Evolutionary conservation across 1,139 yeast genomes (phyloP), one percentile per base, ranked within the genome.

Genomic region (Groenewaldozyma auringiensis): DNA sequence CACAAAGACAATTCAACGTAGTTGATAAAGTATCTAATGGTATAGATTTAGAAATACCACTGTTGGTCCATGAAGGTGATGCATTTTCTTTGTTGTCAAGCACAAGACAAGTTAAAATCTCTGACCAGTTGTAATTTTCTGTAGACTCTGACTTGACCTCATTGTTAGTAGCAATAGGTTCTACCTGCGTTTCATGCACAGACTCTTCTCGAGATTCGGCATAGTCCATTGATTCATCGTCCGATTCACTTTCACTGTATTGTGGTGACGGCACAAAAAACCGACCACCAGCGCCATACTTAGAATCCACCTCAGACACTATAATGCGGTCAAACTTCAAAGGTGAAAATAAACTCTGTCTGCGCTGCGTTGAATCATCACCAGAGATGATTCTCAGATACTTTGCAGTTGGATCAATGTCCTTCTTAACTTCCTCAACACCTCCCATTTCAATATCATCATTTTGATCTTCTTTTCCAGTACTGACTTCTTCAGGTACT

Each of bases 201-300:
- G 49, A 45, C 32, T 41, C 49, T n/a, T 47, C 42, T 21, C 49
- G 53, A 25, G 47, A 45, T 8, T 45, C 44, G 29, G 29, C 34
- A 21, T 11, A 6, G 40, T 40, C n/a, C 44, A 50, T 21, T 25
- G 6, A 11, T 25, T 25, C 29, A 25, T 45, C 54, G 22, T 45
- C 49, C 9, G 49, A 47, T n/a, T 41, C 52, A 3, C 48, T 61
- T 9, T 50, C 54, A 13, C 54, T 57, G 3, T 54, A 58, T 13
- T 54, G 58, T 0, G 59, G 59, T n/a, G 53, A 57, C 1, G 60
- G 57, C 21, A 81, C 85, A 58, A 80, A 85, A 57, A 83, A 87
- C 57, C 86, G 83, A 2, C 96, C 96, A 4, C 96, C 96, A 55
- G 76, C 76, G 4, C 85, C 83, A 56, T 87, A 87, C 57, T 87